These are phyloP conservation scores for Ogataea saltuana DNA, from an alignment of 805 yeast species.

Conservation along the genomic window DNA sequence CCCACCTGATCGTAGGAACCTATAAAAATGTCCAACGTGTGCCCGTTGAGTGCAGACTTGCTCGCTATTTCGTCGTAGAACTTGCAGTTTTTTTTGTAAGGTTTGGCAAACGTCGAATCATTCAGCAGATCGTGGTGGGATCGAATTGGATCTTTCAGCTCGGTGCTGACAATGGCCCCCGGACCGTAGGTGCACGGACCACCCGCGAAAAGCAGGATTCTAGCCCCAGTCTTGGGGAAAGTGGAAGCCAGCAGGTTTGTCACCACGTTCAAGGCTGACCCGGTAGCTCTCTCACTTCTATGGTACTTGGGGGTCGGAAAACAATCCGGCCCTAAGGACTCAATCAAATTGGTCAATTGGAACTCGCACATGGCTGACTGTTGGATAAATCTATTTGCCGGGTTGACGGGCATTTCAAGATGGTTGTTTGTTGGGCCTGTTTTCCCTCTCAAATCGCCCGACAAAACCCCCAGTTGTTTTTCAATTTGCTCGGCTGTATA, in stretches of 20 bases:
- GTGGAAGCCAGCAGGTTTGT: slow-evolving; percentile 38
- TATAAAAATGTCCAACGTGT: slow-evolving; percentile 56
- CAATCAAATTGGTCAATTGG: slow-evolving; percentile 49
- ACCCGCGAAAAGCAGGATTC: slow-evolving; percentile 54
- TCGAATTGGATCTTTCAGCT: slow-evolving; percentile 61
- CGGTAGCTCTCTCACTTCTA: slow-evolving; percentile 57
- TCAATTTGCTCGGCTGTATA: slow-evolving; percentile 51
- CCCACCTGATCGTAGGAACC: slow-evolving; percentile 75
- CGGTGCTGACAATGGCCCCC: slow-evolving; percentile 57
- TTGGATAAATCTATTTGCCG: slow-evolving; percentile 46
- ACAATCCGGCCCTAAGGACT: slow-evolving; percentile 47
- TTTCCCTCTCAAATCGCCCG: slow-evolving; percentile 32
- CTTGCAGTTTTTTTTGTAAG: slow-evolving; percentile 44
- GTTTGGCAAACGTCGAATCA: slow-evolving; percentile 40
- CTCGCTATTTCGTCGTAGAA: slow-evolving; percentile 54
- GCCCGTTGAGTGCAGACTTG: slow-evolving; percentile 49
- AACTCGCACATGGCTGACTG: slow-evolving; percentile 52
- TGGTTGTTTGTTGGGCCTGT: slow-evolving; percentile 12
- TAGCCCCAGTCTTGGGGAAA: slow-evolving; percentile 53
- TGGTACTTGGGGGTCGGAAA: slow-evolving; percentile 48
- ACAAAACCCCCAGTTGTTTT: slow-evolving; percentile 45
- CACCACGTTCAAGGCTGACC: slow-evolving; percentile 57
- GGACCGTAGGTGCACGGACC: slow-evolving; percentile 71
- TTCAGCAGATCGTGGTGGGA: slow-evolving; percentile 63
- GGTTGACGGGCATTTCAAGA: slow-evolving; percentile 24